These are phyloP conservation scores for Postia placenta DNA, from an alignment of 768 basidiomycete species.

Conservation along the genomic window DNA sequence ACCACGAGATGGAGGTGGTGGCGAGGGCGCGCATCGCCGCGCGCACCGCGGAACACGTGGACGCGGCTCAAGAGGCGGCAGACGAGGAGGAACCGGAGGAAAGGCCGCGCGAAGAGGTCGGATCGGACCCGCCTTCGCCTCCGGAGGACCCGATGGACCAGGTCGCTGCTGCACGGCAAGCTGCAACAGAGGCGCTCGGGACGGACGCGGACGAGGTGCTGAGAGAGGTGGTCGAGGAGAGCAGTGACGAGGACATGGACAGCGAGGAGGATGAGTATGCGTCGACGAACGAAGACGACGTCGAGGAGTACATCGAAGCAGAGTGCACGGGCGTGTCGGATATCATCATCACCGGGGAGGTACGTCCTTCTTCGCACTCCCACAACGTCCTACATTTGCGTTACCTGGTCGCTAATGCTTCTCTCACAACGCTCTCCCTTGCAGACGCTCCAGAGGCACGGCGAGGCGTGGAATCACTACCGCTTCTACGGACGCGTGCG, in stretches of 20 bases:
- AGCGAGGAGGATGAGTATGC: not conserved
- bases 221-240: conserved; percentile 18
- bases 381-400: not conserved
- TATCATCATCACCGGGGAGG: conserved; percentile 56
- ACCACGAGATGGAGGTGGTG: conserved; percentile 9
- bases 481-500: conserved; percentile 31
- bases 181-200: not conserved
- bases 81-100: conserved; percentile 26
- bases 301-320: conserved; percentile 24
- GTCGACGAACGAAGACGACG: conserved; percentile 7
- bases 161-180: not conserved
- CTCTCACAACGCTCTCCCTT: not conserved
- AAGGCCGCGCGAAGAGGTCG: conserved; percentile 15
- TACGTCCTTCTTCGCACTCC: conserved; percentile 20
- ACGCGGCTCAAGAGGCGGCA: conserved; percentile 8
- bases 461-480: conserved; percentile 30
- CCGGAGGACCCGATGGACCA: conserved; percentile 2
- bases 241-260: not conserved
- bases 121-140: too few species aligned
- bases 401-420: not conserved
- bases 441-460: conserved; percentile 41
- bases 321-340: conserved; percentile 43
- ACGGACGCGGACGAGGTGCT: conserved; percentile 11
- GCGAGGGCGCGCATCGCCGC: not conserved
- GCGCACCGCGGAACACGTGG: not conserved